These are phyloP conservation scores for Penicillium sp. DNA, from an alignment of 2,329 filamentous ascomycete species.

Conservation along the genomic window DNA sequence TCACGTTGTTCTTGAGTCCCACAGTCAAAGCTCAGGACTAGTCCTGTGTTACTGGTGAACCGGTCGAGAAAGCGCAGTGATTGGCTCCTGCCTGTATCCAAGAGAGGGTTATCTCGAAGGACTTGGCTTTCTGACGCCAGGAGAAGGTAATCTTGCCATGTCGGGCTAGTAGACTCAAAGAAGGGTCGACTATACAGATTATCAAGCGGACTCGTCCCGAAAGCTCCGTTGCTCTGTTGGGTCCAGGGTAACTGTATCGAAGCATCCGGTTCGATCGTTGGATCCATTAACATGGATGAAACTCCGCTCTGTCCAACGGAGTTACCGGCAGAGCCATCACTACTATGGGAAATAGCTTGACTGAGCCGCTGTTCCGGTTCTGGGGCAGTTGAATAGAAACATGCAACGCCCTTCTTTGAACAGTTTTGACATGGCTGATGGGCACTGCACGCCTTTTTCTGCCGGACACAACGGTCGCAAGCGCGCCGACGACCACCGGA, in stretches of 20 bases:
- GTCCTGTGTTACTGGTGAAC: conserved; percentile 46
- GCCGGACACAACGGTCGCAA: conserved; percentile 45
- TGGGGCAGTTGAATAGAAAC: conserved; percentile 28
- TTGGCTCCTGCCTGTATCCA: conserved; percentile 22
- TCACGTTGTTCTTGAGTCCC: conserved; percentile 42
- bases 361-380: conserved; percentile 4
- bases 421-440: conserved; percentile 41
- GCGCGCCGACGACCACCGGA: conserved; percentile 36
- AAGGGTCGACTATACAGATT: conserved; percentile 6
- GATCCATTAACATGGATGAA: neutral
- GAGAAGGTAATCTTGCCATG: conserved; percentile 22
- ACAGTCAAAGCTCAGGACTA: conserved; percentile 47
- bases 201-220: conserved; percentile 10
- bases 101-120: conserved; percentile 7
- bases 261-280: neutral
- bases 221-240: conserved; percentile 4
- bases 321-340: neutral
- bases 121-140: conserved; percentile 15
- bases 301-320: neutral
- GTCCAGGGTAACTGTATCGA: neutral
- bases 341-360: neutral
- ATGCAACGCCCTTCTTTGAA: conserved; percentile 29
- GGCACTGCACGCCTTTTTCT: conserved; percentile 45
- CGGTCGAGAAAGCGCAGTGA: conserved; percentile 40
- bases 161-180: conserved; percentile 11